A percentile compares a stretch with the other conserved stretches of the same genome.
Conservation (phyloP, 352 stramenopile genomes). For the Thalassiosira mediterranea region DNA sequence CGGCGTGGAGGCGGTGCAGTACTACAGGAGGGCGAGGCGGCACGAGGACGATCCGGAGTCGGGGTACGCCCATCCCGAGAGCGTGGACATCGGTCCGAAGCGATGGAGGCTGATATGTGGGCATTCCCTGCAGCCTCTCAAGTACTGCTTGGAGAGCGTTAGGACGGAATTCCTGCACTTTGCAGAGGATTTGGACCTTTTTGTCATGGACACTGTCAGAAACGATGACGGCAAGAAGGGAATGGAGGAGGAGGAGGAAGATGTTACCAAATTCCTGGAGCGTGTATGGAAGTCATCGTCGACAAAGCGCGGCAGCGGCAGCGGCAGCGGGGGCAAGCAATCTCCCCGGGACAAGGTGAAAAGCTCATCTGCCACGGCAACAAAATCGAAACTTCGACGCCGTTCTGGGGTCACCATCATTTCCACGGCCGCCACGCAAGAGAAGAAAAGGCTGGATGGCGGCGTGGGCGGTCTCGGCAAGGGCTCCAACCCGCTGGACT, state of each 20-base stretch:
- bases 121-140: conserved; percentile 75
- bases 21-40: conserved; percentile 53
- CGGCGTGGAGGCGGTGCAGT: conserved; percentile 81
- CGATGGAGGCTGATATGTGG: conserved; percentile 74
- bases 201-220: conserved; percentile 33
- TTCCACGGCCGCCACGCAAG: conserved; percentile 67
- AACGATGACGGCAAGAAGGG: conserved; percentile 30
- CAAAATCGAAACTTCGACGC: conserved; percentile 24
- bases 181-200: conserved; percentile 62
- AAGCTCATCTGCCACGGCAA: background rate
- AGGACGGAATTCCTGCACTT: conserved; percentile 79
- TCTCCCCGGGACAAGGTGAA: conserved; percentile 21
- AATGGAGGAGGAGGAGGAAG: conserved; percentile 38
- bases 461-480: conserved; percentile 74
- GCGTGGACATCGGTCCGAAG: conserved; percentile 63
- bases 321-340: conserved; percentile 40
- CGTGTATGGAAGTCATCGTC: conserved; percentile 19
- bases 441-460: conserved; percentile 66
- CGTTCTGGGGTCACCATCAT: conserved; percentile 61
- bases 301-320: background rate
- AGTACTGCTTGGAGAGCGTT: conserved; percentile 83
- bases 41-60: conserved; percentile 39
- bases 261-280: conserved; percentile 43
- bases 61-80: conserved; percentile 47
- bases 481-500: conserved; percentile 86